Evolutionary conservation across 169 alveolate species (phyloP).

Genomic region (Plasmodium inui): DNA sequence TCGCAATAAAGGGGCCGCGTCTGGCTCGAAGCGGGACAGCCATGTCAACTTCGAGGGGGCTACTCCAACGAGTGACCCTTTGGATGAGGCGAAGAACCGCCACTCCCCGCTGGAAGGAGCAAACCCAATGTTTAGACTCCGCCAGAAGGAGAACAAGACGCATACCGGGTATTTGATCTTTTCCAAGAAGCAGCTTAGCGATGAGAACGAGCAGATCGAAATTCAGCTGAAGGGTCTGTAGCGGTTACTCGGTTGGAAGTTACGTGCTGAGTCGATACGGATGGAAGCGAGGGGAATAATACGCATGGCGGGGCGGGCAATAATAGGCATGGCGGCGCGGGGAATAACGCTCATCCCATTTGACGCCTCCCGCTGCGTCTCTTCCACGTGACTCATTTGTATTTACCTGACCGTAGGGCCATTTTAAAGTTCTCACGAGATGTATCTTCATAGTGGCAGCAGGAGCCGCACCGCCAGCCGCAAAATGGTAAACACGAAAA

Average conservation of each 20-base stretch:
- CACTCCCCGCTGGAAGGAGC: background rate
- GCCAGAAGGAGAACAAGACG: slow-evolving; percentile 69
- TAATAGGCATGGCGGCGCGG: background rate
- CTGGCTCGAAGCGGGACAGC: background rate
- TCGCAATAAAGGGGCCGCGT: slow-evolving; percentile 33
- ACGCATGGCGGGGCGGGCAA: background rate
- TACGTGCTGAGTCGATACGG: no score
- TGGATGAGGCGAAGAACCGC: background rate
- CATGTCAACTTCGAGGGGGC: background rate
- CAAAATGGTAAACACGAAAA: background rate
- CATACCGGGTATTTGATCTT: slow-evolving; percentile 73
- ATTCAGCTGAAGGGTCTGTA: slow-evolving; percentile 13
- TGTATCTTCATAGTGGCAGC: background rate
- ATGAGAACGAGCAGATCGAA: slow-evolving; percentile 63
- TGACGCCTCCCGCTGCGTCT: background rate
- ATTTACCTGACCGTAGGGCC: background rate
- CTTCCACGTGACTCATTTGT: background rate
- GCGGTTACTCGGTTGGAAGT: background rate
- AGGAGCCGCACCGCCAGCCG: no score
- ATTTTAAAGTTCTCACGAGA: background rate
- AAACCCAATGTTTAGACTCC: slow-evolving; percentile 9
- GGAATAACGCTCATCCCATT: background rate
- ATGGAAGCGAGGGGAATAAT: background rate
- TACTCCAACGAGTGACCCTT: background rate
- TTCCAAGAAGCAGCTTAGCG: slow-evolving; percentile 37